A percentile compares a stretch with the other conserved stretches of the same genome.
Evolutionary conservation across 2,329 filamentous ascomycete species (phyloP).

Genomic region (Ophiostoma triangulosporum): DNA sequence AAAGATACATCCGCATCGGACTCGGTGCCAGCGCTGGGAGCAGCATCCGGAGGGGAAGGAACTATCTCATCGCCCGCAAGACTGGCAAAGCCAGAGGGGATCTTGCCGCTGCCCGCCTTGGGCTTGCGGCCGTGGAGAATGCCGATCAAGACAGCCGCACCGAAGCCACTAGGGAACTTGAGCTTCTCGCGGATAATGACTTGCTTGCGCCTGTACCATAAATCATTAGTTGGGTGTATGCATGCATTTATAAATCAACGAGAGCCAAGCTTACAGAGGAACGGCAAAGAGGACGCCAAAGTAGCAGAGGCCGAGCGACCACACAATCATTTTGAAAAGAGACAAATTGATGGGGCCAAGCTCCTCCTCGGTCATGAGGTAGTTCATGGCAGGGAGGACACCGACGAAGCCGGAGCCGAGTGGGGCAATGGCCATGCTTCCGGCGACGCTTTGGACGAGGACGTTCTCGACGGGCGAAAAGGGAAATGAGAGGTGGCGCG

Average conservation of each 20-base stretch:
- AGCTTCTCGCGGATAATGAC: slow-evolving; percentile 87
- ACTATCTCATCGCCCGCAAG: slow-evolving; percentile 13
- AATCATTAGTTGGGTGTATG: background rate
- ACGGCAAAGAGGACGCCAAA: slow-evolving; percentile 97
- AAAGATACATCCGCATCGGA: background rate
- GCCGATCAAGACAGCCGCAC: slow-evolving; percentile 83
- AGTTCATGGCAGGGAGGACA: slow-evolving; percentile 87
- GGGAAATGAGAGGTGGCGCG: slow-evolving; percentile 58
- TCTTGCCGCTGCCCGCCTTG: slow-evolving; percentile 4
- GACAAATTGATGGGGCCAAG: slow-evolving; percentile 61
- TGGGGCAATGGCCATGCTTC: slow-evolving; percentile 92
- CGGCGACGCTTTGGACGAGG: slow-evolving; percentile 87
- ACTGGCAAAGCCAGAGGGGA: slow-evolving; percentile 18
- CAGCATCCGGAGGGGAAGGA: background rate
- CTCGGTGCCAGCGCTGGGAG: background rate
- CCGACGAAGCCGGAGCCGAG: slow-evolving; percentile 91
- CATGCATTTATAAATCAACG: background rate
- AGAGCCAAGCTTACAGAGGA: slow-evolving; percentile 40
- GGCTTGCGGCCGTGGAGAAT: slow-evolving; percentile 57
- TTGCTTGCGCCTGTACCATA: slow-evolving; percentile 38
- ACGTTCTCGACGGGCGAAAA: slow-evolving; percentile 96
- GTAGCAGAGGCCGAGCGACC: slow-evolving; percentile 86
- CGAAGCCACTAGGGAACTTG: slow-evolving; percentile 90
- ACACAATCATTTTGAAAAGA: slow-evolving; percentile 67
- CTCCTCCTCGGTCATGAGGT: slow-evolving; percentile 64